Evolutionary conservation across 257 asterid genomes (phyloP), one percentile per base, ranked within the genome.

Genomic region (Scutellaria baicalensis): DNA sequence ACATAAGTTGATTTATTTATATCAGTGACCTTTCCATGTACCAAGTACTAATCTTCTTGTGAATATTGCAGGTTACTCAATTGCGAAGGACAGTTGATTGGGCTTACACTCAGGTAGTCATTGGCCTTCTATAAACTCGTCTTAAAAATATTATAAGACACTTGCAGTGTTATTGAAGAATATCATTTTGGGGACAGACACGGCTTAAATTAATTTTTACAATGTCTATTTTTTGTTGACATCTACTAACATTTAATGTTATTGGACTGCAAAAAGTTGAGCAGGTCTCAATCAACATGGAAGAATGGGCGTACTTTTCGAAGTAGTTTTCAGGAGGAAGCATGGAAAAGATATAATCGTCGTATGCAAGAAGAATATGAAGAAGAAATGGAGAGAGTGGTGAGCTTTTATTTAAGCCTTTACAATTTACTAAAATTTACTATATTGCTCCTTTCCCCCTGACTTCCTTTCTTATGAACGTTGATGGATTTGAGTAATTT

Each of bases 321-420:
- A 66, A 67, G 83, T 57, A 76, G 70, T 75, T 89, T 77, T 78
- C 86, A 78, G 70, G 97, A 87, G 84, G 96, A 84, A 68, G 96
- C 99, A 4, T 84, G 93, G 88, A 93, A 72, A 81, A 91, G 88
- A 82, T 86, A 91, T 80, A 84, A 83, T 58, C 88, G 88, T 0
- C 88, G 96, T 70, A 79, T 87, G 95, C 96, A 80, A 81, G 99
- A 93, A 79, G 96, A 91, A 85, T 81, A 87, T 44, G 99, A 91
- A 87, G 99, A 93, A 81, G 99, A 91, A 86, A 82, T 86, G 94
- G 99, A 91, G 83, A 86, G 97, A 91, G 90, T 93, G 91, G 99
- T 93, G 68, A 72, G 95, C 11, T 70, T 80, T 35, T 43, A 4
- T 64, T 47, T 49, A 73, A 52, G 69, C 58, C 63, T 60, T 38